Conservation (phyloP, 257 asterid species). For the Rehmannia glutinosa region DNA sequence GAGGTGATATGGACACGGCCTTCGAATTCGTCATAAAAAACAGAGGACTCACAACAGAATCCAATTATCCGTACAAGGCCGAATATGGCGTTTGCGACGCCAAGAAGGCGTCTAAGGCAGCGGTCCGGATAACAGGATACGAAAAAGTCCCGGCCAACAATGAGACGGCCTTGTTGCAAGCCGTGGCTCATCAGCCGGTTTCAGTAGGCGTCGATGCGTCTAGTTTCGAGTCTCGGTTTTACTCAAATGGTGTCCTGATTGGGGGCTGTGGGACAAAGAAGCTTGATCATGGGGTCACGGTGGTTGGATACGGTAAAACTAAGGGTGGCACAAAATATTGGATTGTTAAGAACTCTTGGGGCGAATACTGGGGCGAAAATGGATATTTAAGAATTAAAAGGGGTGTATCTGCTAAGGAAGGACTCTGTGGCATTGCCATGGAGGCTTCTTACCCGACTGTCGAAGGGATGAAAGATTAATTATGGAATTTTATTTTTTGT, state of each 20-base stretch:
- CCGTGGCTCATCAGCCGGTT: conserved; percentile 37
- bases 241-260: conserved; percentile 30
- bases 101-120: background rate
- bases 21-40: conserved; percentile 25
- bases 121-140: conserved; percentile 14
- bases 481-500: too few species aligned
- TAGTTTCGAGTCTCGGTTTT: conserved; percentile 27
- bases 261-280: conserved; percentile 29
- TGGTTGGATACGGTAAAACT: conserved; percentile 35
- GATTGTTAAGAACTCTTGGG: conserved; percentile 43
- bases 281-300: conserved; percentile 42
- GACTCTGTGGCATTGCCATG: too few species aligned
- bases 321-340: conserved; percentile 38
- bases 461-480: too few species aligned
- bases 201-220: conserved; percentile 38
- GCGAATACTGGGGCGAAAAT: conserved; percentile 35
- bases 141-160: conserved; percentile 33
- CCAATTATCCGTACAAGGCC: conserved; percentile 26
- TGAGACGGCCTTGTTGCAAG: conserved; percentile 35
- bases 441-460: too few species aligned
- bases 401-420: too few species aligned
- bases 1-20: conserved; percentile 27
- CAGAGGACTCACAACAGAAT: conserved; percentile 21
- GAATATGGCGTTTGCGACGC: conserved; percentile 19
- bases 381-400: conserved; percentile 43